Conservation (phyloP, 2,329 filamentous ascomycete genomes). For the Paecilomyces sp. region DNA sequence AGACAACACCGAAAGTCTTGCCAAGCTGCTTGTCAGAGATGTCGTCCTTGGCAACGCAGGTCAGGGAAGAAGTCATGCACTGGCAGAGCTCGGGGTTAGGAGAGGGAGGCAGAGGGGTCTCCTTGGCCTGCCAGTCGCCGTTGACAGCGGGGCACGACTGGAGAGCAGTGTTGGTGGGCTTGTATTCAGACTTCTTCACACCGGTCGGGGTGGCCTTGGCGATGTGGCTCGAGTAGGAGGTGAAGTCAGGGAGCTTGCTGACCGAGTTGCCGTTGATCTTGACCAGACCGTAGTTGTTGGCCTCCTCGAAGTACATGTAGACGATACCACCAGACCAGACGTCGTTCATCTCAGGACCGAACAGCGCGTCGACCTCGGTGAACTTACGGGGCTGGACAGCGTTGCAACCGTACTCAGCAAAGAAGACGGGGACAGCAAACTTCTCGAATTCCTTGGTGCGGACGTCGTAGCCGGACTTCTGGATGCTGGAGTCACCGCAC, state of each 20-base stretch:
- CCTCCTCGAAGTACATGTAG: slow-evolving; percentile 96
- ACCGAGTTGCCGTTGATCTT: slow-evolving; percentile 60
- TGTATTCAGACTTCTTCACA: slow-evolving; percentile 62
- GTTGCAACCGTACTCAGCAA: slow-evolving; percentile 98
- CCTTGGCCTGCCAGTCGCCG: slow-evolving; percentile 60
- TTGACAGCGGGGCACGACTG: slow-evolving; percentile 62
- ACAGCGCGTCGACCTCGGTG: slow-evolving; percentile 77
- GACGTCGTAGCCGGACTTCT: slow-evolving; percentile 68
- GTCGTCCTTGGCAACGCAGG: slow-evolving; percentile 58
- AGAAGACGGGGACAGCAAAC: slow-evolving; percentile 94
- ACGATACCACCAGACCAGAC: slow-evolving; percentile 96
- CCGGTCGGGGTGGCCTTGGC: slow-evolving; percentile 59
- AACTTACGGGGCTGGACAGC: slow-evolving; percentile 64
- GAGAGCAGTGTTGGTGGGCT: slow-evolving; percentile 61
- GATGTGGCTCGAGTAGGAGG: slow-evolving; percentile 63
- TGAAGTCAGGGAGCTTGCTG: slow-evolving; percentile 66
- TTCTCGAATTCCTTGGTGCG: slow-evolving; percentile 79
- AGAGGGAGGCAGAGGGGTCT: slow-evolving; percentile 64
- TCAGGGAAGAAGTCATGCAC: slow-evolving; percentile 73
- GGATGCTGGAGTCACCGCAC: slow-evolving; percentile 80
- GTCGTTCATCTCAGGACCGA: slow-evolving; percentile 68
- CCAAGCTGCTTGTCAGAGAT: slow-evolving; percentile 55
- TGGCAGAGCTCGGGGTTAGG: slow-evolving; percentile 73
- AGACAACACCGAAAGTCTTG: slow-evolving; percentile 57
- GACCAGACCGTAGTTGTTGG: slow-evolving; percentile 70